phyloP scores from a whole-genome alignment of 2,329 filamentous ascomycete genomes.

The Xylaria sp. region DNA sequence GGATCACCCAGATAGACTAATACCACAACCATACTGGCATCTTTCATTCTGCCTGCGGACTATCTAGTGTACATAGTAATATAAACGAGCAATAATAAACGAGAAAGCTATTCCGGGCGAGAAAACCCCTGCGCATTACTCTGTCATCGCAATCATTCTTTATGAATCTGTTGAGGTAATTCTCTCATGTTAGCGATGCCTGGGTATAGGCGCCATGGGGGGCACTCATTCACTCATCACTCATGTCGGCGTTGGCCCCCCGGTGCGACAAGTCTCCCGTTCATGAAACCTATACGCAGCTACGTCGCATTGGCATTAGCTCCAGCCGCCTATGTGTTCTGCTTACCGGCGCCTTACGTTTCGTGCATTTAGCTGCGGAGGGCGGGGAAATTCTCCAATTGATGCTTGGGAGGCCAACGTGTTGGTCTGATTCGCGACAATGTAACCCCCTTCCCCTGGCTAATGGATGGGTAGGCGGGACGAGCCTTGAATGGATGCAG shows the following conservation, averaged over 20 bases:
- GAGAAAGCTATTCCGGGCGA: too few relatives aligned
- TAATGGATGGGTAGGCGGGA: constrained; percentile 3
- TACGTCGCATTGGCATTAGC: background rate
- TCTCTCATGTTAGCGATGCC: too few relatives aligned
- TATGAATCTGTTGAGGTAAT: too few relatives aligned
- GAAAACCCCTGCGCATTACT: too few relatives aligned
- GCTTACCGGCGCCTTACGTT: background rate
- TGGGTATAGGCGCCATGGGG: too few relatives aligned
- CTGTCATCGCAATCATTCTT: too few relatives aligned
- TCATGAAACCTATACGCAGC: background rate
- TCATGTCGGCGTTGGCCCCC: background rate
- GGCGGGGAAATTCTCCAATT: constrained; percentile 16
- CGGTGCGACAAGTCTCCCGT: background rate
- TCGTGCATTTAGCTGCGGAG: constrained; percentile 1
- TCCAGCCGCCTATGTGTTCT: background rate
- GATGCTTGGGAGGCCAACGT: background rate
- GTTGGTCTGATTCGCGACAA: constrained; percentile 11
- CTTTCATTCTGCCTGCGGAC: too few relatives aligned
- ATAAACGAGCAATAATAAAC: too few relatives aligned
- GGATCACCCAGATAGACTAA: too few relatives aligned
- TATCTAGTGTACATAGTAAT: too few relatives aligned
- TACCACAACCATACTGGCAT: too few relatives aligned
- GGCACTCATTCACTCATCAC: background rate
- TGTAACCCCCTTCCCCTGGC: constrained; percentile 19
- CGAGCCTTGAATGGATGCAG: constrained; percentile 6